Evolutionary conservation across 345 rosid species (phyloP).

Genomic region (Acer negundo): DNA sequence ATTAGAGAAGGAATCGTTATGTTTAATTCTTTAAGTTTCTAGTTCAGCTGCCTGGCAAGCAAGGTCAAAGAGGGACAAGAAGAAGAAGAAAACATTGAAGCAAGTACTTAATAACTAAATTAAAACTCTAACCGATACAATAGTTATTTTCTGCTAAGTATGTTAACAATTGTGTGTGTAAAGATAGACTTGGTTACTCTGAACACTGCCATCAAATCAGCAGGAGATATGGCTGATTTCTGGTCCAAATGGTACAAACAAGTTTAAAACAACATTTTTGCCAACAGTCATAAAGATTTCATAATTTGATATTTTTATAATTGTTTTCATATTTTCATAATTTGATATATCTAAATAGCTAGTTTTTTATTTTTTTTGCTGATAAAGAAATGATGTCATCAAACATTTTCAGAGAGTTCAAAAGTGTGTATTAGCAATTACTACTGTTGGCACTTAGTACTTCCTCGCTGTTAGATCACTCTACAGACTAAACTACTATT

Average conservation of each 20-base stretch:
- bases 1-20: not conserved
- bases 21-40: not conserved
- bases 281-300: not conserved
- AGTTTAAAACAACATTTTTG: not conserved
- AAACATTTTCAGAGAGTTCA: not conserved
- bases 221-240: not conserved
- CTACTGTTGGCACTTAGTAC: not conserved
- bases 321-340: too few relatives aligned
- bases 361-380: not conserved
- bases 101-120: not conserved
- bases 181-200: not conserved
- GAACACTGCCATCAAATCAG: not conserved
- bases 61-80: not conserved
- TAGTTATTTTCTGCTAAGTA: not conserved
- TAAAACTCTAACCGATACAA: not conserved
- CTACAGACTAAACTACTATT: not conserved
- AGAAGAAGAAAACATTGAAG: not conserved
- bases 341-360: not conserved
- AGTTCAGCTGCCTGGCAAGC: not conserved
- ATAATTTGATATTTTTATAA: not conserved
- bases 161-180: not conserved
- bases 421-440: not conserved
- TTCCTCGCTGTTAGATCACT: not conserved
- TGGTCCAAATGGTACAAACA: not conserved
- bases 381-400: slow-evolving; percentile 2